Evolutionary conservation across 805 yeast species (phyloP).

Genomic region (Metschnikowia cerradonensis): DNA sequence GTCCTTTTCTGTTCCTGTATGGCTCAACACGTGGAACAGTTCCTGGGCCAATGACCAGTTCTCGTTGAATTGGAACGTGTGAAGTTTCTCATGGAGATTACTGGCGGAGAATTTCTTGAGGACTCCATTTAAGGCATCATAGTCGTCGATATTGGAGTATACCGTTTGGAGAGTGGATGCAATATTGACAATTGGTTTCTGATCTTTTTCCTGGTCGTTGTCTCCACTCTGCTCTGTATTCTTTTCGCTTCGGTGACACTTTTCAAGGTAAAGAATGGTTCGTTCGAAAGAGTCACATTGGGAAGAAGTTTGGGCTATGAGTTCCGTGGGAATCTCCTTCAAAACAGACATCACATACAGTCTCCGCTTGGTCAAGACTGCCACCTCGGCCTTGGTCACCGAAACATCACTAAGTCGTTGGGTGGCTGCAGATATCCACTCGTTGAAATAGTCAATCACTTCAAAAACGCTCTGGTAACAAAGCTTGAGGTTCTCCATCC

Average conservation of each 20-base stretch:
- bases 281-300: constrained; percentile 85
- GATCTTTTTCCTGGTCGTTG: not conserved
- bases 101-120: constrained; percentile 67
- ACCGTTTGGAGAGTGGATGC: constrained; percentile 62
- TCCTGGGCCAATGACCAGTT: constrained; percentile 86
- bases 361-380: constrained; percentile 25
- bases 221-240: constrained; percentile 4
- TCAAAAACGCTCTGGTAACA: constrained; percentile 74
- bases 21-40: constrained; percentile 67
- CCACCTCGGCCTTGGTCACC: constrained; percentile 18
- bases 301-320: constrained; percentile 73
- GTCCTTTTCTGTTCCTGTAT: constrained; percentile 24
- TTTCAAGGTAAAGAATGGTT: constrained; percentile 81
- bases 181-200: not conserved
- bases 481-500: constrained; percentile 53
- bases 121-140: constrained; percentile 86
- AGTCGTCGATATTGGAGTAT: constrained; percentile 83
- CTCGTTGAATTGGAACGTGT: constrained; percentile 78
- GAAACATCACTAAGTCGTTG: constrained; percentile 26
- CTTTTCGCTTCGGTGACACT: constrained; percentile 48
- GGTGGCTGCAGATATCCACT: constrained; percentile 56
- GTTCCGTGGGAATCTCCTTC: constrained; percentile 54
- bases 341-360: constrained; percentile 45
- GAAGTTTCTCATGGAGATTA: constrained; percentile 68
- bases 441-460: constrained; percentile 76